Evolutionary conservation across 1,284 basidiomycete genomes (phyloP).

Genomic region (Cutaneotrichosporon sp.): DNA sequence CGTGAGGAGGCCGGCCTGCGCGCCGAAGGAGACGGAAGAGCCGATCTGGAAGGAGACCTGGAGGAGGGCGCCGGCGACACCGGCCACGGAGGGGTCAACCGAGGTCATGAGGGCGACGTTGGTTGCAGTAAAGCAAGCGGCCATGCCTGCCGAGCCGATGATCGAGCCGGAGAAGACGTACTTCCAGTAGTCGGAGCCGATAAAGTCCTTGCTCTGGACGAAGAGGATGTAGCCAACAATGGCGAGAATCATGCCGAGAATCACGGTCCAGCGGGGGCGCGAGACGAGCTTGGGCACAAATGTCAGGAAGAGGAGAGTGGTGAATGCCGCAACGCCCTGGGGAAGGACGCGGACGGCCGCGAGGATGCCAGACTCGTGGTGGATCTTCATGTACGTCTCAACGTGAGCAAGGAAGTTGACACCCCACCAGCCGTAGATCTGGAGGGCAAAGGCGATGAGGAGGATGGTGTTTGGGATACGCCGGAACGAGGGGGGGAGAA

Average conservation of each 20-base stretch:
- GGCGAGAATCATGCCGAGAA: constrained; percentile 32
- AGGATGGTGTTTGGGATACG: constrained; percentile 45
- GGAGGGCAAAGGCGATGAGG: constrained; percentile 39
- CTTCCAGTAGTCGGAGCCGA: constrained; percentile 36
- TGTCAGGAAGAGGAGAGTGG: constrained; percentile 22
- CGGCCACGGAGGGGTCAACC: constrained; percentile 38
- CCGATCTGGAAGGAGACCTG: constrained; percentile 48
- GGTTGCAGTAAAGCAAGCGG: constrained; percentile 28
- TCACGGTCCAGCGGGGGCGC: constrained; percentile 33
- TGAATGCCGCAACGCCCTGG: constrained; percentile 31
- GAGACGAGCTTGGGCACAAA: constrained; percentile 26
- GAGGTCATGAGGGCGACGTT: constrained; percentile 44
- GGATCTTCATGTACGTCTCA: constrained; percentile 29
- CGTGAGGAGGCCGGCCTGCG: constrained; percentile 49
- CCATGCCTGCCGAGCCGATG: constrained; percentile 37
- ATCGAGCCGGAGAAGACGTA: constrained; percentile 39
- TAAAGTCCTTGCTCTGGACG: background rate
- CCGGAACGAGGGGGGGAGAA: constrained; percentile 45
- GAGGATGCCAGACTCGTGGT: constrained; percentile 32
- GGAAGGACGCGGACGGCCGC: constrained; percentile 37
- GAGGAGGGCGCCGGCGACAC: constrained; percentile 48
- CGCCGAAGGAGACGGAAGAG: constrained; percentile 38
- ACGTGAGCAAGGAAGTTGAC: constrained; percentile 28
- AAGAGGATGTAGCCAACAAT: constrained; percentile 34
- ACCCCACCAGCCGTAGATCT: constrained; percentile 46